Evolutionary conservation across 352 stramenopile species (phyloP).

Genomic region (Globisporangium takayamanum): DNA sequence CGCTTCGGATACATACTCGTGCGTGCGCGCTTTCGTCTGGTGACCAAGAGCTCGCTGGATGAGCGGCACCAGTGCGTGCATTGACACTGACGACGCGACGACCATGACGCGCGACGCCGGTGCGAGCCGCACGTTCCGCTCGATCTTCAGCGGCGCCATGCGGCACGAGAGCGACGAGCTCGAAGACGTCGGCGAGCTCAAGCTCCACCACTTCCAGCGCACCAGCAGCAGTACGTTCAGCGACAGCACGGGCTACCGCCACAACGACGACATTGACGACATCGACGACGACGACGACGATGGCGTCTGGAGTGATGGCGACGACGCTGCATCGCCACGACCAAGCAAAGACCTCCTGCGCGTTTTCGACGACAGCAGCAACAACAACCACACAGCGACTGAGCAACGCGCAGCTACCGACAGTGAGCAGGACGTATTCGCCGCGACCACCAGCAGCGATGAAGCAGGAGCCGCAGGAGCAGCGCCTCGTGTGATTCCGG

Average conservation of each 20-base stretch:
- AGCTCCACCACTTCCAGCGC: conserved; percentile 8
- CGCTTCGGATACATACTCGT: background rate
- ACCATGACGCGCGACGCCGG: conserved; percentile 40
- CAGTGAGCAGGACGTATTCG: too few species aligned
- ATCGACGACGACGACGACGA: conserved; percentile 28
- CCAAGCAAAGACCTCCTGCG: conserved; percentile 2
- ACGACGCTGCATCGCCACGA: conserved; percentile 22
- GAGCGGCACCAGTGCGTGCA: conserved; percentile 10
- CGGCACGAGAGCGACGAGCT: background rate
- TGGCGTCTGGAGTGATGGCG: conserved; percentile 34
- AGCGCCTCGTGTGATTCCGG: too few species aligned
- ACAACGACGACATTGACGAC: conserved; percentile 4
- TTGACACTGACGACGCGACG: conserved; percentile 7
- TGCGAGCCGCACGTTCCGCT: conserved; percentile 66
- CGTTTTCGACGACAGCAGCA: background rate
- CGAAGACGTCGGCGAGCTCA: conserved; percentile 5
- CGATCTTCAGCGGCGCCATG: conserved; percentile 39
- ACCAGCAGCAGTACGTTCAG: background rate
- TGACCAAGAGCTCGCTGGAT: conserved; percentile 15
- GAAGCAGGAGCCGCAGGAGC: too few species aligned
- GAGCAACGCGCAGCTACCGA: background rate
- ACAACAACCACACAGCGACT: conserved; percentile 14
- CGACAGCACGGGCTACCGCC: background rate
- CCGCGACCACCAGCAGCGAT: too few species aligned
- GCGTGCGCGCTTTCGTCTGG: background rate